Base-by-base conservation (phyloP, 2,329 filamentous ascomycete species). In the Furcasterigmium sp. region DNA sequence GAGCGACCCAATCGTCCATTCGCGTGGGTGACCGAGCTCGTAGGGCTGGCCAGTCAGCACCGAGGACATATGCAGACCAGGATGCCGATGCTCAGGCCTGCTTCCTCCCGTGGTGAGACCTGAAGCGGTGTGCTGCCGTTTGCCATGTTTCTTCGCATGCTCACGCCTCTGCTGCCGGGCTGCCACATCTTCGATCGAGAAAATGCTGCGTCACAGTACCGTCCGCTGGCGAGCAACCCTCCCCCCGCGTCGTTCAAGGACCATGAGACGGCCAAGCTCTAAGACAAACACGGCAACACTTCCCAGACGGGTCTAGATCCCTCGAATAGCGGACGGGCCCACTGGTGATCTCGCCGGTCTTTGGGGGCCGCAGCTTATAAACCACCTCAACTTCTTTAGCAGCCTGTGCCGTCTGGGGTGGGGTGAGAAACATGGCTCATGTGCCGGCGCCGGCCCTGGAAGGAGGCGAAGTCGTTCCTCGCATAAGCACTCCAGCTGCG, bases 41-140 rank as follows among this genome's bases (percentile, higher is more conserved):
- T 35, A 35, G 32, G 32, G 32, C 32, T 35, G 32, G 32, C 32
- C 32, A 35, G 32, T 35, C n/a, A 35, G 32, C 32, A 10, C n/a
- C 4, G n/a, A 35, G 32, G 18, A n/a, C n/a, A n/a, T n/a, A n/a
- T n/a, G n/a, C n/a, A n/a, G 10, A 35, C 32, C 32, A 35, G 32
- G 32, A 35, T 35, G 32, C n/a, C 32, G 9, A 15, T 35, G 32
- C 32, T 13, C 4, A 13, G 5, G 28, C 28, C 15, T 11, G 28
- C 28, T 11, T 13, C 28, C 28, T 30, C 5, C 28, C 28, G 28
- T 14, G 11, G 6, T 14, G 11, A 32, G 14, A 15, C 29, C 29
- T 15, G 14, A 32, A 8, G 29, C 29, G 5, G 14, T 32, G 29
- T 7, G 14, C 13, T 32, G 29, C 10, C 29, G n/a, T n/a, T 15